phyloP scores from a whole-genome alignment of 2,329 filamentous ascomycete species.

The Annulohypoxylon truncatum region DNA sequence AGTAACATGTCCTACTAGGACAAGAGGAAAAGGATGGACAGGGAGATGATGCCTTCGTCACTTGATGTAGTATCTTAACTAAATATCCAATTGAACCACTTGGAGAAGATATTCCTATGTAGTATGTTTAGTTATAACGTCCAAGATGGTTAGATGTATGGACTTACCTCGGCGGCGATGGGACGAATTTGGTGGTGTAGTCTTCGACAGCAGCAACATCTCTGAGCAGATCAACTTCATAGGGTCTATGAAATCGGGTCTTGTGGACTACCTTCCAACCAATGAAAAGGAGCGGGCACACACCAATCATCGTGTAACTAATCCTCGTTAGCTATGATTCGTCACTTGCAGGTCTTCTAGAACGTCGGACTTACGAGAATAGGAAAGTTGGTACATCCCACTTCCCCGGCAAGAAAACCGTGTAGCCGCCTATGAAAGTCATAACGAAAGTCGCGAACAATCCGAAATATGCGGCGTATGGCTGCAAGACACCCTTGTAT shows the following conservation, averaged over 20 bases:
- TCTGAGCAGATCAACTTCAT: slow-evolving; percentile 71
- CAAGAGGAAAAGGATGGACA: neutral
- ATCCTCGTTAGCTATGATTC: neutral
- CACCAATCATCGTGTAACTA: slow-evolving; percentile 76
- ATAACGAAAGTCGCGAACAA: slow-evolving; percentile 74
- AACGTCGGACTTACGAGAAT: slow-evolving; percentile 66
- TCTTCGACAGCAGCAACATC: slow-evolving; percentile 75
- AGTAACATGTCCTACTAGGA: neutral
- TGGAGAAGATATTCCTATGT: slow-evolving; percentile 42
- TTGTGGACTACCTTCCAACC: slow-evolving; percentile 78
- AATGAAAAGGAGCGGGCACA: slow-evolving; percentile 76
- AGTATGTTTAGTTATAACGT: slow-evolving; percentile 5
- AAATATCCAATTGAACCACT: slow-evolving; percentile 45
- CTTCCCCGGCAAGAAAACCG: slow-evolving; percentile 75
- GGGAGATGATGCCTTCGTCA: neutral
- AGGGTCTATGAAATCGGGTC: slow-evolving; percentile 66
- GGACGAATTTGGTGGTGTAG: slow-evolving; percentile 71
- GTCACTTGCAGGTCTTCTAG: neutral
- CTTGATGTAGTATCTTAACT: slow-evolving; percentile 17
- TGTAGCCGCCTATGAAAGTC: slow-evolving; percentile 80
- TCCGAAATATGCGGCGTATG: slow-evolving; percentile 76
- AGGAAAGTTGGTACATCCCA: slow-evolving; percentile 79
- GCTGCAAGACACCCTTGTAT: slow-evolving; percentile 76
- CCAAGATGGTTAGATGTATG: neutral
- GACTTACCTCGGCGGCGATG: slow-evolving; percentile 63